Percentiles rank a stretch among this genome's conserved stretches.
Conservation (phyloP, 2,329 filamentous ascomycete genomes). For the Cryphonectria radicalis region DNA sequence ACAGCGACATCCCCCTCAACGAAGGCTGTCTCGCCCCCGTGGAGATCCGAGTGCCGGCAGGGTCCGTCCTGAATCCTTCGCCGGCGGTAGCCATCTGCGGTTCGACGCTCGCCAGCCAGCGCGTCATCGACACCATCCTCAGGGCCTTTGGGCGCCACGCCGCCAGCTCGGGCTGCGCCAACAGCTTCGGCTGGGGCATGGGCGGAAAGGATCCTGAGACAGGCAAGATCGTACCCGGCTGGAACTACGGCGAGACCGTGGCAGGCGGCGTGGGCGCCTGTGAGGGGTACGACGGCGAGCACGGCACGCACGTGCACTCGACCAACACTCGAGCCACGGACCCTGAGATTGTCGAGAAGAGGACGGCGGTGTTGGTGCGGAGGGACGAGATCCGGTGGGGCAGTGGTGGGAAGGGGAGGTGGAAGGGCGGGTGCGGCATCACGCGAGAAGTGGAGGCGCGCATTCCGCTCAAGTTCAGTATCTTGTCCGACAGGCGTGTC, state of each 20-base stretch:
- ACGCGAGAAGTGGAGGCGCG: slow-evolving; percentile 41
- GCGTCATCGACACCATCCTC: slow-evolving; percentile 30
- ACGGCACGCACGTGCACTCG: slow-evolving; percentile 36
- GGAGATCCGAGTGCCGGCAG: slow-evolving; percentile 38
- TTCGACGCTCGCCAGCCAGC: slow-evolving; percentile 26
- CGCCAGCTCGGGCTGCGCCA: slow-evolving; percentile 31
- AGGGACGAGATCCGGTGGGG: slow-evolving; percentile 35
- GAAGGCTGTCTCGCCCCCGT: slow-evolving; percentile 42
- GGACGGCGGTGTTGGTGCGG: slow-evolving; percentile 40
- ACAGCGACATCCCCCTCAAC: slow-evolving; percentile 43
- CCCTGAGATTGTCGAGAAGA: slow-evolving; percentile 40
- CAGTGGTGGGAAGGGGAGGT: slow-evolving; percentile 37
- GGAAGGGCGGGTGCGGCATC: slow-evolving; percentile 39
- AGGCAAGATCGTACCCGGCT: slow-evolving; percentile 31
- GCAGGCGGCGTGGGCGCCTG: slow-evolving; percentile 41
- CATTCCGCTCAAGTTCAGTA: slow-evolving; percentile 40
- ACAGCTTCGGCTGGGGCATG: slow-evolving; percentile 31
- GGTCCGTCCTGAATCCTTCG: slow-evolving; percentile 40
- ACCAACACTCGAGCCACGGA: slow-evolving; percentile 40
- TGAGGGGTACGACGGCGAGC: slow-evolving; percentile 35
- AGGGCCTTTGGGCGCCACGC: slow-evolving; percentile 31
- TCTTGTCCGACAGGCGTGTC: slow-evolving; percentile 42
- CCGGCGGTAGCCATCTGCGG: slow-evolving; percentile 34
- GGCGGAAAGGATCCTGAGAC: slow-evolving; percentile 30
- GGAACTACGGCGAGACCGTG: slow-evolving; percentile 39